These are phyloP conservation scores for Ceratocystis lukuohia DNA, from an alignment of 2,329 filamentous ascomycete species.

Conservation along the genomic window DNA sequence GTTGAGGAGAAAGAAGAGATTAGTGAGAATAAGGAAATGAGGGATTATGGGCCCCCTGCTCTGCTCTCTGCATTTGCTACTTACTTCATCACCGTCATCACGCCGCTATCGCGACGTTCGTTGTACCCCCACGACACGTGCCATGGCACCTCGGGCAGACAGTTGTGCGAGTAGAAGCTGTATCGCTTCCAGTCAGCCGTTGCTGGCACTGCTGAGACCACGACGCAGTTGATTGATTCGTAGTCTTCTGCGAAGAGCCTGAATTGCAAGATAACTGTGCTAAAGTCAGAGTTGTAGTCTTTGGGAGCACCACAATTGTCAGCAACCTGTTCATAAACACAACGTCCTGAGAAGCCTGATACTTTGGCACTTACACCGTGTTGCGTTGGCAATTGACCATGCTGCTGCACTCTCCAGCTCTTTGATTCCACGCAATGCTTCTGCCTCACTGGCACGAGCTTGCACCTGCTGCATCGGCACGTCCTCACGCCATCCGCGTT, in stretches of 20 bases:
- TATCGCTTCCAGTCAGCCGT: conserved; percentile 20
- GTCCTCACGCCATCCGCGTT: background rate
- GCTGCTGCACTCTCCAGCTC: conserved; percentile 13
- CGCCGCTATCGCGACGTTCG: conserved; percentile 23
- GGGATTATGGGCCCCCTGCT: background rate
- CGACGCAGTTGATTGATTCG: conserved; percentile 20
- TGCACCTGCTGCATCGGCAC: background rate
- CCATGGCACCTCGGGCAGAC: conserved; percentile 23
- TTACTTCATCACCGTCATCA: conserved; percentile 26
- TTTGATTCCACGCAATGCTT: background rate
- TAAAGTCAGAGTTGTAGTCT: conserved; percentile 16
- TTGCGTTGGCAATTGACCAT: conserved; percentile 19
- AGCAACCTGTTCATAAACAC: background rate
- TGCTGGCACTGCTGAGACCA: conserved; percentile 16
- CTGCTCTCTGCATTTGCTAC: conserved; percentile 12
- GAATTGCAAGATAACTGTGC: conserved; percentile 15
- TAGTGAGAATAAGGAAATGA: background rate
- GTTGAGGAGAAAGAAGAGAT: background rate
- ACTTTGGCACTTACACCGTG: conserved; percentile 14
- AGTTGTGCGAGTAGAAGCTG: conserved; percentile 23
- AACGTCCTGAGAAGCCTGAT: background rate
- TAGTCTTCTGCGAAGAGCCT: conserved; percentile 7
- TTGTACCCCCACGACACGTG: conserved; percentile 27
- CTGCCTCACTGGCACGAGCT: background rate
- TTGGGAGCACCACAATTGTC: background rate